These are phyloP conservation scores for Phialocephala sp. DNA, from an alignment of 2,329 filamentous ascomycete species.

Conservation along the genomic window DNA sequence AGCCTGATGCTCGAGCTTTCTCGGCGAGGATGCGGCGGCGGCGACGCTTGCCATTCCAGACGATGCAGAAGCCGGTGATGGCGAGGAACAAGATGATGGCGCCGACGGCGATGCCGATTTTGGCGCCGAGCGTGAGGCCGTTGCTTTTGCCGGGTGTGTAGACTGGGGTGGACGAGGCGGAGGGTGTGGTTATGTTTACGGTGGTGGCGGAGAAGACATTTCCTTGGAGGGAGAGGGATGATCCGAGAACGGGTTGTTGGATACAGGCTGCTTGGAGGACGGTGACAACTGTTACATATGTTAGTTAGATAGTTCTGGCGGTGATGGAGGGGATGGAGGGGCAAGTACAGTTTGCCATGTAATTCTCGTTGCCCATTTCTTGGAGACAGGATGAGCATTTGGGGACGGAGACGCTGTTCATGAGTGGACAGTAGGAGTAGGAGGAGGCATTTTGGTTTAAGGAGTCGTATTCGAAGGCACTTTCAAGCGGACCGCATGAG, in stretches of 20 bases:
- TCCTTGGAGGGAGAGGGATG: conserved; percentile 56
- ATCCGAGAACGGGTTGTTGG: conserved; percentile 55
- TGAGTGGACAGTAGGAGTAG: conserved; percentile 61
- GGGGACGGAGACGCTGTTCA: conserved; percentile 48
- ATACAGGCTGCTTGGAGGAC: conserved; percentile 61
- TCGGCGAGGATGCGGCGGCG: conserved; percentile 57
- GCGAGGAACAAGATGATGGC: conserved; percentile 55
- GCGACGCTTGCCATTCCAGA: conserved; percentile 62
- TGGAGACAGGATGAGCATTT: conserved; percentile 57
- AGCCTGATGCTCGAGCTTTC: conserved; percentile 37
- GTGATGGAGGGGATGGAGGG: background rate
- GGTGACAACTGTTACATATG: conserved; percentile 50
- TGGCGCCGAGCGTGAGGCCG: conserved; percentile 57
- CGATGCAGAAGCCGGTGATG: conserved; percentile 56
- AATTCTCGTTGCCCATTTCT: conserved; percentile 45
- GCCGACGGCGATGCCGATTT: conserved; percentile 63
- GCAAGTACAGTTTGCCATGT: conserved; percentile 59
- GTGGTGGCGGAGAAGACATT: conserved; percentile 54
- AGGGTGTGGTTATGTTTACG: conserved; percentile 58
- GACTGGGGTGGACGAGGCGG: conserved; percentile 43
- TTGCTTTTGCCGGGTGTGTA: conserved; percentile 38
- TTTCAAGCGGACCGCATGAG: conserved; percentile 56
- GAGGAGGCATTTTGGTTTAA: conserved; percentile 51
- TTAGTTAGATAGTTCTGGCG: background rate
- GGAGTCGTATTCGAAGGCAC: conserved; percentile 56